These are phyloP conservation scores for Sclerotinia sclerotiorum DNA, from an alignment of 2,329 filamentous ascomycete genomes.

Conservation along the genomic window DNA sequence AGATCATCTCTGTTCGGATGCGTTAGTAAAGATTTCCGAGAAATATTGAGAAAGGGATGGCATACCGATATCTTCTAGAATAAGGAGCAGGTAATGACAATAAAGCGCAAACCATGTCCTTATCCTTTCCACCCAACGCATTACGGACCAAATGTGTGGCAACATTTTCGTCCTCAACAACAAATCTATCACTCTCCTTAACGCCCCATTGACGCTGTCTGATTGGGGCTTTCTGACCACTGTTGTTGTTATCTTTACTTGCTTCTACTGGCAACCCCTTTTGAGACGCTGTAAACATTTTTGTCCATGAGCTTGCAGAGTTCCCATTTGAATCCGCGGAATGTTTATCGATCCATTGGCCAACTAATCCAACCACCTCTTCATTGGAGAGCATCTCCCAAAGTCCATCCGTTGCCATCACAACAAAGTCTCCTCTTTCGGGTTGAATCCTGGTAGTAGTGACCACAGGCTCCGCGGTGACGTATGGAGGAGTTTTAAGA, in stretches of 20 bases:
- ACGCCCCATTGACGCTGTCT: conserved; percentile 90
- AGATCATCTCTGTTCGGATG: conserved; percentile 73
- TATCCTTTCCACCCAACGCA: conserved; percentile 87
- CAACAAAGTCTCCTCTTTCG: conserved; percentile 87
- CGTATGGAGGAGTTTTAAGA: conserved; percentile 90
- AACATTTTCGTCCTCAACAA: conserved; percentile 92
- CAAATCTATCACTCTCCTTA: conserved; percentile 74
- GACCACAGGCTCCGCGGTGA: conserved; percentile 92
- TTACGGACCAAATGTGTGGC: conserved; percentile 95
- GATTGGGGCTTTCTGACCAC: conserved; percentile 83
- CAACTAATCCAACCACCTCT: conserved; percentile 93
- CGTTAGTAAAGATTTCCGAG: conserved; percentile 21
- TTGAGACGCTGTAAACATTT: conserved; percentile 56
- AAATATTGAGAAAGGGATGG: conserved; percentile 19
- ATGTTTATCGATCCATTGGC: conserved; percentile 92
- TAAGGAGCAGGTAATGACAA: conserved; percentile 90
- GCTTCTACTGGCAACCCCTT: conserved; percentile 74
- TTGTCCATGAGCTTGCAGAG: conserved; percentile 63
- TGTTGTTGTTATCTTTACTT: conserved; percentile 48
- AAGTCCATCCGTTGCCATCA: conserved; percentile 92
- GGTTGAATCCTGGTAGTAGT: conserved; percentile 92
- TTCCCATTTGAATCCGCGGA: conserved; percentile 38
- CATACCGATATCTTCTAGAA: conserved; percentile 83
- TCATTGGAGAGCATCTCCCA: conserved; percentile 99
- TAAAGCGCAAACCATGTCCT: conserved; percentile 89